These are phyloP conservation scores for Zoysia japonica DNA, from an alignment of 176 grass and related monocot genomes.

Conservation along the genomic window DNA sequence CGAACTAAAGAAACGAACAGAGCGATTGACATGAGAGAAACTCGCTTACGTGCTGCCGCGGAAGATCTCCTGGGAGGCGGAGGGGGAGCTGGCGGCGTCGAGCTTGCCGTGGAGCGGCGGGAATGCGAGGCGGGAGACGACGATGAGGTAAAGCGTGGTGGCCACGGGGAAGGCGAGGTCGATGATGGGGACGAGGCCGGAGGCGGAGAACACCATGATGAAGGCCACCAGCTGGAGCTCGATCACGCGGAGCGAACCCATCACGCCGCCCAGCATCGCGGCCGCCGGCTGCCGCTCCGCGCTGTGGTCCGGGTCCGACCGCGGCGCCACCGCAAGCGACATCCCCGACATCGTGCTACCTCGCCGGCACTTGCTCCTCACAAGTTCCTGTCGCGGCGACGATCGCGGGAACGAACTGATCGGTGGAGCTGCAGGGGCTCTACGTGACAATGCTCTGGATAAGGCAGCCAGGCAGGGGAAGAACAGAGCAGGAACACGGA, in stretches of 20 bases:
- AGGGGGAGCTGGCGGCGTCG: slow-evolving; percentile 19
- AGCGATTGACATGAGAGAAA: neutral
- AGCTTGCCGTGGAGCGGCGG: slow-evolving; percentile 43
- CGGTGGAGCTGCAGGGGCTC: neutral
- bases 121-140: slow-evolving; percentile 74
- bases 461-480: neutral
- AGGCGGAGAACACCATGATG: slow-evolving; percentile 97
- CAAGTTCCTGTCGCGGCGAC: neutral
- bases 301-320: slow-evolving; percentile 45
- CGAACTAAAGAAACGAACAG: too few relatives aligned
- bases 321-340: slow-evolving; percentile 56
- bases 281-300: slow-evolving; percentile 35
- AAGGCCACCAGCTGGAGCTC: slow-evolving; percentile 95
- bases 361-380: neutral
- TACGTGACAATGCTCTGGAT: neutral
- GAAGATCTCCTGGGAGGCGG: slow-evolving; percentile 49
- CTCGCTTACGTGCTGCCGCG: slow-evolving; percentile 22
- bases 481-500: neutral
- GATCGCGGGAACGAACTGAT: too few relatives aligned
- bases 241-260: slow-evolving; percentile 87
- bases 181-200: slow-evolving; percentile 74
- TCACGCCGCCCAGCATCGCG: slow-evolving; percentile 62
- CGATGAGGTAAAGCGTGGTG: slow-evolving; percentile 63
- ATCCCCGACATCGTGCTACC: slow-evolving; percentile 57
- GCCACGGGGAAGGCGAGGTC: slow-evolving; percentile 75